Evolutionary conservation across 345 rosid genomes (phyloP).

Genomic region (Eucalyptus pauciflora): DNA sequence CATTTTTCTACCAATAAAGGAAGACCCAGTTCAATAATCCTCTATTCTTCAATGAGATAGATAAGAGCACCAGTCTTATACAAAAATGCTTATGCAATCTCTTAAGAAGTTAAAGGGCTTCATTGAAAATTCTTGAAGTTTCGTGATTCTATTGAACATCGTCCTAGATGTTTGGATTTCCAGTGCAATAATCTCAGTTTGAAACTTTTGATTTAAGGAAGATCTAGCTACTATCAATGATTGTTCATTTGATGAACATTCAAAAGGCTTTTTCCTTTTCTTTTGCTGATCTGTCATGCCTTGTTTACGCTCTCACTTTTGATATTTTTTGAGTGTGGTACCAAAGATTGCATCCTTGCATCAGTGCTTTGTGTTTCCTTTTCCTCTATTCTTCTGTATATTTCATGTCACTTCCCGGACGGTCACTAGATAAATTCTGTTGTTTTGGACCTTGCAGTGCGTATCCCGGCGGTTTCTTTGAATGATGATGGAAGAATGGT

Average conservation of each 20-base stretch:
- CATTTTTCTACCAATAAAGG: neutral
- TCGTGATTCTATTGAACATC: neutral
- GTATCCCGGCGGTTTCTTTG: constrained; percentile 70
- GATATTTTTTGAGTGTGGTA: neutral
- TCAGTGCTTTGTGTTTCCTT: neutral
- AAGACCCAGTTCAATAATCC: neutral
- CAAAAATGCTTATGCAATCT: neutral
- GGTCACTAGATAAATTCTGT: neutral
- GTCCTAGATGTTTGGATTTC: neutral
- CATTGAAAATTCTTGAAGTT: neutral
- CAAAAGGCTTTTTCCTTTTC: neutral
- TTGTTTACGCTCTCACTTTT: neutral
- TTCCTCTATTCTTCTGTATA: neutral
- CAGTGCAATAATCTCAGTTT: neutral
- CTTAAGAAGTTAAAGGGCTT: neutral
- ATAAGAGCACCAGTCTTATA: neutral
- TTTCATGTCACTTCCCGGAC: neutral
- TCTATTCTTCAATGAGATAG: neutral
- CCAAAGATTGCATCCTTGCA: neutral
- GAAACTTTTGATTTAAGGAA: neutral
- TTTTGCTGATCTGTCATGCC: neutral
- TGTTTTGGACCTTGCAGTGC: constrained; percentile 34
- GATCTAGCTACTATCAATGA: neutral
- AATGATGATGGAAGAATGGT: constrained; percentile 75
- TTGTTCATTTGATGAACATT: neutral